phyloP scores from a whole-genome alignment of 1,284 basidiomycete species.

The Chondrostereum purpureum region DNA sequence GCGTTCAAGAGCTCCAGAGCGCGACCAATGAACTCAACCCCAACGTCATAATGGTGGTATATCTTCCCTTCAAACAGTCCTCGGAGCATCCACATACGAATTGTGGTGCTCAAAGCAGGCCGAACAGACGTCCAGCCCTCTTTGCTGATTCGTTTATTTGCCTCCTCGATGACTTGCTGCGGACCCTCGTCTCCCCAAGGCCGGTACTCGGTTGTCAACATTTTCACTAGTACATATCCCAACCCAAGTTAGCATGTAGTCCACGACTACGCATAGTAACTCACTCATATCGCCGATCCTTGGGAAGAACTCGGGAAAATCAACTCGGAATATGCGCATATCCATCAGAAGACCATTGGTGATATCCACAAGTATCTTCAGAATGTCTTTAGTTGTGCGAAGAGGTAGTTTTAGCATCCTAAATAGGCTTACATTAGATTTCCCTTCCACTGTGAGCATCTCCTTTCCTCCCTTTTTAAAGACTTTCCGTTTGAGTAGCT shows the following conservation, averaged over 20 bases:
- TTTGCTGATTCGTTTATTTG: neutral
- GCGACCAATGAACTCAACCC: conserved; percentile 16
- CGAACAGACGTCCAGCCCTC: neutral
- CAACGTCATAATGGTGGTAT: conserved; percentile 7
- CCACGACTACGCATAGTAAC: neutral
- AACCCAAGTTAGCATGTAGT: neutral
- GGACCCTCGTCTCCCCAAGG: neutral
- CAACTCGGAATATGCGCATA: neutral
- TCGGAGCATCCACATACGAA: conserved; percentile 25
- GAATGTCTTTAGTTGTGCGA: neutral
- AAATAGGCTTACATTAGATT: neutral
- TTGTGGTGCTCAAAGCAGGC: neutral
- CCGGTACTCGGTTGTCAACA: neutral
- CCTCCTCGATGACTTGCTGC: neutral
- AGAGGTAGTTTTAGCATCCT: neutral
- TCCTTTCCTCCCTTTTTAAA: neutral
- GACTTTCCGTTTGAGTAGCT: neutral
- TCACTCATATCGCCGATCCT: neutral
- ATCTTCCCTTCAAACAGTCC: conserved; percentile 16
- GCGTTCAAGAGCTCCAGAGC: conserved; percentile 18
- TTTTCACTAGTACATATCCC: neutral
- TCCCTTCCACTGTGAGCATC: no score
- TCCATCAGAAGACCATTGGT: neutral
- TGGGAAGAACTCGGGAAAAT: neutral
- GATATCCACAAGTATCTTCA: neutral